These are phyloP conservation scores for Annulohypoxylon moriforme DNA, from an alignment of 495 filamentous ascomycete genomes.

Conservation along the genomic window DNA sequence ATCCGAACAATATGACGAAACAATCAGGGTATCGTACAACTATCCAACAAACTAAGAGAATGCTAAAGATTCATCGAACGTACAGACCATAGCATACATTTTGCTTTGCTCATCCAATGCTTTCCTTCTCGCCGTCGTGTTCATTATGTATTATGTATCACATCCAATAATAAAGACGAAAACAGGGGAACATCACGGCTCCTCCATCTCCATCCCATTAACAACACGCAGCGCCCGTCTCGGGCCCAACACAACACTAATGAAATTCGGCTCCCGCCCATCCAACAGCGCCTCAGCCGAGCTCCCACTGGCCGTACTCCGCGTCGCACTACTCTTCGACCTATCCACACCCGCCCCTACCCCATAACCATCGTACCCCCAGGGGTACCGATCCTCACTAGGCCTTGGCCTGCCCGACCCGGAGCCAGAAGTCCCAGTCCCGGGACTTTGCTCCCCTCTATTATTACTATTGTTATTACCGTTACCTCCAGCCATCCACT, in stretches of 20 bases:
- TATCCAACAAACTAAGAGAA: constrained; percentile 15
- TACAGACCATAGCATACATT: constrained; percentile 6
- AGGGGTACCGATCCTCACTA: constrained; percentile 36
- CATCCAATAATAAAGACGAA: background rate
- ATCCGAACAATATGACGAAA: background rate
- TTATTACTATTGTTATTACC: no score
- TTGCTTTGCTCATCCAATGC: no score
- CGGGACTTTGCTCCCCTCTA: constrained; percentile 45
- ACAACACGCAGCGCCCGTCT: constrained; percentile 78
- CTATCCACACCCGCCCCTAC: constrained; percentile 21
- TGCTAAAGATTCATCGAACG: background rate
- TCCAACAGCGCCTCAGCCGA: constrained; percentile 67
- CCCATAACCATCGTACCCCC: constrained; percentile 23
- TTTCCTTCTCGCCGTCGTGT: background rate
- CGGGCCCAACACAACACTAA: constrained; percentile 77
- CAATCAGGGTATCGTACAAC: constrained; percentile 31
- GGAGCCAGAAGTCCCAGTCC: constrained; percentile 30
- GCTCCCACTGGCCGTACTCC: constrained; percentile 50
- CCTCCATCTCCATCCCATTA: constrained; percentile 63
- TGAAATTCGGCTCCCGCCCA: constrained; percentile 77
- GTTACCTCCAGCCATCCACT: constrained; percentile 39
- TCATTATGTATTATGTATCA: background rate
- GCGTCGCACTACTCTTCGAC: constrained; percentile 51
- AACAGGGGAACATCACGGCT: constrained; percentile 18
- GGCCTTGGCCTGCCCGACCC: constrained; percentile 31